A percentile compares a stretch with the other conserved stretches of the same genome.
These are phyloP conservation scores for Grosmannia serpens DNA, from an alignment of 2,329 filamentous ascomycete species.

Conservation along the genomic window DNA sequence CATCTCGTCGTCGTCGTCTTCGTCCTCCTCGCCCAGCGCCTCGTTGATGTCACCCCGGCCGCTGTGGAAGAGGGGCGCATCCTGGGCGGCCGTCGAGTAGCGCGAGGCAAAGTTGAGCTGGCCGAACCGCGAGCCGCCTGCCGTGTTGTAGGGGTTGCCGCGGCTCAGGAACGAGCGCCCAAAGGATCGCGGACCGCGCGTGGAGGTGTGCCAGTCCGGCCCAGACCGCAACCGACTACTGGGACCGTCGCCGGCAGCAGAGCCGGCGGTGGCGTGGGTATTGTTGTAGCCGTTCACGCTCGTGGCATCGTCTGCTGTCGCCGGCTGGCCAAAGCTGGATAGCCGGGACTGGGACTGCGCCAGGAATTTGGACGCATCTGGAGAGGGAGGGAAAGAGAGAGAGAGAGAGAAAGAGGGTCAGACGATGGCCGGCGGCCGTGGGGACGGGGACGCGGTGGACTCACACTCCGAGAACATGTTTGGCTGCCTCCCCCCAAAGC, in stretches of 20 bases:
- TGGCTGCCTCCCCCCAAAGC: constrained; percentile 14
- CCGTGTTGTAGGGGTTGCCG: constrained; percentile 67
- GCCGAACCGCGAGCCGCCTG: constrained; percentile 61
- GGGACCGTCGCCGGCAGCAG: constrained; percentile 3
- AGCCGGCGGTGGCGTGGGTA: constrained; percentile 10
- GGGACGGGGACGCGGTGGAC: no score
- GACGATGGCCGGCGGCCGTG: neutral
- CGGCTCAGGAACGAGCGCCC: constrained; percentile 29
- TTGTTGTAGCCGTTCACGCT: constrained; percentile 21
- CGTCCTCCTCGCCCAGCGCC: constrained; percentile 53
- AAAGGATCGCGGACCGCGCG: constrained; percentile 19
- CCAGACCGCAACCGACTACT: constrained; percentile 21
- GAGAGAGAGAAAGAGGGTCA: neutral
- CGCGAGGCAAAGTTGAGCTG: constrained; percentile 63
- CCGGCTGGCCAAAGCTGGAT: constrained; percentile 54
- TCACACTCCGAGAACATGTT: constrained; percentile 87
- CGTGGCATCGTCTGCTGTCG: constrained; percentile 32
- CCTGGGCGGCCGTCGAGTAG: constrained; percentile 54
- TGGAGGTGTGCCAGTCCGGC: constrained; percentile 21
- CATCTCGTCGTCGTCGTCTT: constrained; percentile 87
- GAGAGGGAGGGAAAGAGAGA: no score
- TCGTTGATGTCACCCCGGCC: constrained; percentile 83
- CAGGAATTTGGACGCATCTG: constrained; percentile 93
- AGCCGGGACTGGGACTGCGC: constrained; percentile 91
- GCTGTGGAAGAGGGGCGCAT: constrained; percentile 90